Percentiles rank a stretch among this genome's conserved stretches.
These are phyloP conservation scores for Cyberlindnera xishuangbannaensis DNA, from an alignment of 805 yeast species.

Conservation along the genomic window DNA sequence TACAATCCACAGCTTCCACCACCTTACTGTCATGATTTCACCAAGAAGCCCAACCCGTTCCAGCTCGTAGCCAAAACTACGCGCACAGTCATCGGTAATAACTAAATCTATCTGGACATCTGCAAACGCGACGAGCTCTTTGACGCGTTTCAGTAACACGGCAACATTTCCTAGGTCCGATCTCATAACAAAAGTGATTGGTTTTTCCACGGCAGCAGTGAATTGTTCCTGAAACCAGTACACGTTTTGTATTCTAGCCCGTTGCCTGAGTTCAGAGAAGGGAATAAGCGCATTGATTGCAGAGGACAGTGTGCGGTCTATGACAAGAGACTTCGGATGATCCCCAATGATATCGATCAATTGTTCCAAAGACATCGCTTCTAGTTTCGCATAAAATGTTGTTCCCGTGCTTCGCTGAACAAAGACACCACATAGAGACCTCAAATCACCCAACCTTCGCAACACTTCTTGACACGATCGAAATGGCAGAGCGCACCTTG, in stretches of 20 bases:
- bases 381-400: too few species aligned
- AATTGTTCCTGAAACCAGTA: constrained; percentile 37
- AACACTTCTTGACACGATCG: too few species aligned
- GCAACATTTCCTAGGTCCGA: constrained; percentile 17
- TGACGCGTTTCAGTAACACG: constrained; percentile 13
- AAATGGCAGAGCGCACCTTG: too few species aligned
- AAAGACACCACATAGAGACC: too few species aligned
- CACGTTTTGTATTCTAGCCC: constrained; percentile 43
- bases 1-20: constrained; percentile 15
- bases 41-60: constrained; percentile 20
- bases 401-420: too few species aligned
- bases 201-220: constrained; percentile 7
- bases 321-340: constrained; percentile 29
- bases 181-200: constrained; percentile 23
- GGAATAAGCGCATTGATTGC: constrained; percentile 50
- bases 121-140: constrained; percentile 12
- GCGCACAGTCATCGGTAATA: constrained; percentile 33
- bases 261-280: constrained; percentile 45
- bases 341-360: constrained; percentile 15
- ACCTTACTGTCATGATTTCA: constrained; percentile 12
- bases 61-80: constrained; percentile 30
- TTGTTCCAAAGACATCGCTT: constrained; percentile 5
- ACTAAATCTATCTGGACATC: constrained; percentile 17
- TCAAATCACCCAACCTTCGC: too few species aligned
- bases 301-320: constrained; percentile 42